Base-by-base conservation (phyloP, 768 basidiomycete genomes). In the Boletellus sp. region DNA sequence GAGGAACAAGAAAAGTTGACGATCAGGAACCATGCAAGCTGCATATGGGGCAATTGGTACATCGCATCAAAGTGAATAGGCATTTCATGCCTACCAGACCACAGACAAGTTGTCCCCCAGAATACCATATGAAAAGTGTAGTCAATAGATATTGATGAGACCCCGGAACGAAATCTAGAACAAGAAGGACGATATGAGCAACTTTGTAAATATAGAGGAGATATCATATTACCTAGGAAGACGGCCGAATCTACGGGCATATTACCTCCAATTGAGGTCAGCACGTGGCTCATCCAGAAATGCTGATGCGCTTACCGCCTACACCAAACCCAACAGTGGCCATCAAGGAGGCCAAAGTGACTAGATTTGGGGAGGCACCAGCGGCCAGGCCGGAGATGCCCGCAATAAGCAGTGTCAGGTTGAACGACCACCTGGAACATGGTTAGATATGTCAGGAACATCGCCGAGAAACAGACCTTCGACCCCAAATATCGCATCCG, bases 11-110 rank as follows among this genome's bases (percentile, higher is more conserved):
- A 78, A 52, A 76, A 75, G 53, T 80, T 77, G 13, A 76, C 70
- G 15, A 83, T 78, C 24, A 84, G 60, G 3, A 81, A 78, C 82
- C 82, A 83, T 1, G 81, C 80, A 50, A 84, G 58, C 78, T 79
- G 35, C 23, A 38, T n/a, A n/a, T 3, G 2, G n/a, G 7, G 7
- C 11, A 19, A 48, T 28, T 28, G 8, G 28, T 28, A 7, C 6
- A 40, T 32, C n/a, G 13, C 15, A 28, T 13, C 38, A 23, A 35
- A 10, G 22, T 1, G 38, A 34, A 19, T 7, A 13, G 13, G 2
- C 4, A 44, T 44, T 10, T 23, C 16, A 15, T 16, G 57, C 71
- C 42, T 50, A 76, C 76, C 32, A 83, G 61, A 50, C 73, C 73
- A 11, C 70, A 75, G 19, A 80, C 48, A 5, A 83, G 69, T 58